Base-by-base conservation (phyloP, 2,329 filamentous ascomycete species). In the Neofusicoccum ribis region DNA sequence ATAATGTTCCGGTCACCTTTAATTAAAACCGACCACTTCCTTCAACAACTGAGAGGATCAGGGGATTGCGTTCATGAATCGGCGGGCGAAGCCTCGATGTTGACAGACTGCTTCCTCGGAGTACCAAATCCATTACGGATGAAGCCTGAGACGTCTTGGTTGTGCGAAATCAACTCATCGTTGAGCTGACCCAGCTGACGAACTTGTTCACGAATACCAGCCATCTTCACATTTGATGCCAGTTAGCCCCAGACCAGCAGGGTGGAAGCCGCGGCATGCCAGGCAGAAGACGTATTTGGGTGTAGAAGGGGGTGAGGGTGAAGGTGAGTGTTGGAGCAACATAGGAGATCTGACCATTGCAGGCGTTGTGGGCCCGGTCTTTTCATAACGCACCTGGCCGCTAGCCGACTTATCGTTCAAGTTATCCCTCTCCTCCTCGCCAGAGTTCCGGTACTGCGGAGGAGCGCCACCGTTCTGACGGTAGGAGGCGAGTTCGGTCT, bases 101-200 rank as follows among this genome's bases (percentile, higher is more conserved):
- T 62, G 15, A 43, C 27, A 14, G 56, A 47, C 31, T 43, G 17
- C 17, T 47, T 60, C 5, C 43, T 44, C 5, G 56, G 31, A 6
- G 43, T 14, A 20, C 31, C 15, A 17, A 60, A 60, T 1, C 59
- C 59, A 36, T 41, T 64, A 20, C 63, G 51, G 44, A 64, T 59
- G 44, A 43, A 64, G 15, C 44, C 51, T 3, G 43, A 36, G 20
- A 64, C 63, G 36, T 59, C 52, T 14, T 49, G 44, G 63, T 64
- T 64, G 27, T 64, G 63, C 27, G 50, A 49, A 23, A 64, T 64
- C 17, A 64, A 36, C 44, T 64, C 63, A 23, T 64, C 63, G 37
- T 64, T 64, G 44, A 64, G 63, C 41, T 64, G 51, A 20, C 52
- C 63, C 17, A 64, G 52, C 52, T 64, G 63, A n/a, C 63, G 63